Percentiles rank a stretch among this genome's conserved stretches.
These are phyloP conservation scores for Gamsiella multidivaricata DNA, from an alignment of 192 early-diverging fungal genomes.

Conservation along the genomic window DNA sequence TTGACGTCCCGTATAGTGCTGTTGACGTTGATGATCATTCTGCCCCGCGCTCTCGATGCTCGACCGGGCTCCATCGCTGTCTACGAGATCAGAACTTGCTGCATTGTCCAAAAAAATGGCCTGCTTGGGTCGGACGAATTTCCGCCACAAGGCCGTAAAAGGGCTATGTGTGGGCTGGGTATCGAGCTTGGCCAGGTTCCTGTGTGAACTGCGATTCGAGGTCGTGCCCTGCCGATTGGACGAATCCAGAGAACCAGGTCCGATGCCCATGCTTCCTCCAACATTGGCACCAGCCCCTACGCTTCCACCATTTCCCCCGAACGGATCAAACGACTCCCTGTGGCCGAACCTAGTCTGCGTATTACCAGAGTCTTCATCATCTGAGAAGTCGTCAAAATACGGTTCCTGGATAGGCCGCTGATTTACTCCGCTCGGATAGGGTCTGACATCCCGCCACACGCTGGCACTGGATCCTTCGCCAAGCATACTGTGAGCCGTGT, in stretches of 20 bases:
- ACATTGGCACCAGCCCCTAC: background rate
- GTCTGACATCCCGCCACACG: conserved; percentile 47
- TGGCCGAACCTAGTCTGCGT: conserved; percentile 8
- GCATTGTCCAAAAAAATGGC: conserved; percentile 27
- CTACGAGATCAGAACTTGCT: background rate
- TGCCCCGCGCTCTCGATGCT: conserved; percentile 41
- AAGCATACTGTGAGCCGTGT: conserved; percentile 21
- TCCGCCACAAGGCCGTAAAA: conserved; percentile 47
- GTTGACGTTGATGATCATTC: conserved; percentile 1
- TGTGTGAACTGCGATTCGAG: conserved; percentile 7
- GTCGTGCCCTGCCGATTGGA: conserved; percentile 1
- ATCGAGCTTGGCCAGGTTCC: conserved; percentile 10
- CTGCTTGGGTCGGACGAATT: conserved; percentile 35
- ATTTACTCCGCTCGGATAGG: conserved; percentile 20
- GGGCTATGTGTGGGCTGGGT: background rate
- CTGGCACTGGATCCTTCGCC: conserved; percentile 45
- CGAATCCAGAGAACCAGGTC: conserved; percentile 2
- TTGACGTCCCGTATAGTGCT: background rate
- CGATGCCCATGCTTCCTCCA: conserved; percentile 9
- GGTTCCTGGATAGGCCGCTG: conserved; percentile 37
- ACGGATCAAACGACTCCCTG: conserved; percentile 14
- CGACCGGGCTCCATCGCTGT: conserved; percentile 38
- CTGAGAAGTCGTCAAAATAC: conserved; percentile 44
- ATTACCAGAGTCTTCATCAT: conserved; percentile 33
- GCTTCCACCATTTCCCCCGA: background rate